Evolutionary conservation across 495 filamentous ascomycete genomes (phyloP).

Genomic region (Aspergillus panamensis): DNA sequence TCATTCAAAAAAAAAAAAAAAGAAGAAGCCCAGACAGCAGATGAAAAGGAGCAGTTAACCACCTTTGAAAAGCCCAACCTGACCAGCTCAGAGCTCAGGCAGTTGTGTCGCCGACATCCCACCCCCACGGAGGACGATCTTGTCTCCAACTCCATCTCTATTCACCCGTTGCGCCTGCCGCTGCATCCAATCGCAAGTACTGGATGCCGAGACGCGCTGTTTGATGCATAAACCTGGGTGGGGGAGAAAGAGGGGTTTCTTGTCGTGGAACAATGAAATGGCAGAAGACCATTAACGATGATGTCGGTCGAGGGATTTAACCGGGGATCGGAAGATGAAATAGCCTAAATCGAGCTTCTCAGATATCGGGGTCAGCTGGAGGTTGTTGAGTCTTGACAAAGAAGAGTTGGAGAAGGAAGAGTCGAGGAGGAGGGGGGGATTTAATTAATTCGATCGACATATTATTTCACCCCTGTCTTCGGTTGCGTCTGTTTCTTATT

Average conservation of each 20-base stretch:
- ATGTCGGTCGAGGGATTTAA: neutral
- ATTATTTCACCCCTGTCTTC: no score
- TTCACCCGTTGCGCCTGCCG: neutral
- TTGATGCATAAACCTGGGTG: slow-evolving; percentile 8
- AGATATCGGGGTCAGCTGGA: no score
- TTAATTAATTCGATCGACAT: no score
- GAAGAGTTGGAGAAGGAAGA: no score
- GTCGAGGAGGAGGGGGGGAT: no score
- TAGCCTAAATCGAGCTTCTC: neutral
- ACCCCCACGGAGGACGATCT: neutral
- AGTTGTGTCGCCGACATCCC: neutral
- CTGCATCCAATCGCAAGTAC: neutral
- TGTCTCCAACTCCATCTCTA: neutral
- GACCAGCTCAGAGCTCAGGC: neutral
- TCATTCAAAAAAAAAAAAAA: neutral
- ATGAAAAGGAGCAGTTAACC: neutral
- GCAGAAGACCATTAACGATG: neutral
- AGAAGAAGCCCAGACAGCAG: neutral
- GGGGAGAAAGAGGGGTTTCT: neutral
- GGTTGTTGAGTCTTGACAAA: no score
- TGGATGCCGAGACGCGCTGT: neutral
- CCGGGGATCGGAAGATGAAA: neutral
- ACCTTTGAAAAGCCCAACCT: neutral
- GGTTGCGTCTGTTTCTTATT: no score
- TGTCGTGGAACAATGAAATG: neutral